Conservation (phyloP, 257 asterid genomes). For the Linaria vulgaris region DNA sequence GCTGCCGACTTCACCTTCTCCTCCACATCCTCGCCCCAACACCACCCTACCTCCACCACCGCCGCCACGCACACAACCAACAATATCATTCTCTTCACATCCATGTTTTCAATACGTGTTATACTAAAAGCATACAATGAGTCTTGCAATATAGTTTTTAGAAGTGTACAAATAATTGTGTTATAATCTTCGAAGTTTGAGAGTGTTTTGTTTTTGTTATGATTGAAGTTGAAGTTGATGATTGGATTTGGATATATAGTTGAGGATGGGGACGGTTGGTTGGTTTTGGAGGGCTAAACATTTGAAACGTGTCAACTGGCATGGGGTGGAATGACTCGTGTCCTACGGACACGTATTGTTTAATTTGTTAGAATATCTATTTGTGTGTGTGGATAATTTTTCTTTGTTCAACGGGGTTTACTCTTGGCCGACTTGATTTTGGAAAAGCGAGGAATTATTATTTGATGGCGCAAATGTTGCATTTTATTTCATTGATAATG, state of each 20-base stretch:
- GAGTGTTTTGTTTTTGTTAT: not conserved
- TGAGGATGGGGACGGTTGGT: conserved; percentile 1
- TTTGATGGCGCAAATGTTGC: no score
- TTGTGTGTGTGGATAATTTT: not conserved
- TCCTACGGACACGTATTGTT: conserved; percentile 25
- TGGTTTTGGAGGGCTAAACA: not conserved
- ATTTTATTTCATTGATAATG: no score
- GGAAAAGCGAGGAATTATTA: no score
- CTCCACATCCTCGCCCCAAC: conserved; percentile 24
- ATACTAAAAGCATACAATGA: not conserved
- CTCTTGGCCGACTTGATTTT: no score
- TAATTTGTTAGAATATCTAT: not conserved
- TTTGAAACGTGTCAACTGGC: conserved; percentile 29
- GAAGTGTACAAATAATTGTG: not conserved
- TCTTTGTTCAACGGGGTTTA: no score
- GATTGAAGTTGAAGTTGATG: not conserved
- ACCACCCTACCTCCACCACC: conserved; percentile 24
- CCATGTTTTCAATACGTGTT: conserved; percentile 2
- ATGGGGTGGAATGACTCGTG: conserved; percentile 25
- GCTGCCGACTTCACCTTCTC: conserved; percentile 1
- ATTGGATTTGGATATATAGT: not conserved
- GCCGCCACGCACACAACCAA: conserved; percentile 30
- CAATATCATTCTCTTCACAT: conserved; percentile 19
- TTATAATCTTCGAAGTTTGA: not conserved
- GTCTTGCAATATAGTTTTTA: not conserved